Evolutionary conservation across 2,329 filamentous ascomycete species (phyloP).

Genomic region (Myriosclerotinia scirpicola): DNA sequence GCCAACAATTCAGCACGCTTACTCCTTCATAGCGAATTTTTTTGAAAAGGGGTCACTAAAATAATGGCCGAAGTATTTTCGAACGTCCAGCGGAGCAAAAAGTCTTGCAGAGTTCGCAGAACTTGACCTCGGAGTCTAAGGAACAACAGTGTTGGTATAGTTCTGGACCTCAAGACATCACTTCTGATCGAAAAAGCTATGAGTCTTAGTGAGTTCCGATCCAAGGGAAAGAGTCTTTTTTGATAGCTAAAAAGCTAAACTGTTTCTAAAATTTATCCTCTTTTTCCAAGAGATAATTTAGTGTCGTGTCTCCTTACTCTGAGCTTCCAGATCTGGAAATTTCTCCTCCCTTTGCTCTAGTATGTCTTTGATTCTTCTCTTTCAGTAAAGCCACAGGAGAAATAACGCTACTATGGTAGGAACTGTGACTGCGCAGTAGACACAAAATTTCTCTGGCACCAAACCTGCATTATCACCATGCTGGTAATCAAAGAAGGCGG

Average conservation of each 20-base stretch:
- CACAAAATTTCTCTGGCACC: neutral
- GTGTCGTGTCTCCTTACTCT: neutral
- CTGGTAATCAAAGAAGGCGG: neutral
- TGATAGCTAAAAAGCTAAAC: fast-evolving
- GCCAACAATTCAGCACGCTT: too few relatives aligned
- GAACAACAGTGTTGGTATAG: too few relatives aligned
- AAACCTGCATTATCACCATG: neutral
- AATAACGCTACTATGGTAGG: neutral
- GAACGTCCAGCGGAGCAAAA: too few relatives aligned
- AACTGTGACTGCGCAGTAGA: neutral
- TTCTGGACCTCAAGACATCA: too few relatives aligned
- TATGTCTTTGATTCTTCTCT: neutral
- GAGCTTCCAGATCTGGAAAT: neutral
- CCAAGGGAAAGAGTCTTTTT: neutral
- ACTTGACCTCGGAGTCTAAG: too few relatives aligned
- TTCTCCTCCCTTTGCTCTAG: neutral
- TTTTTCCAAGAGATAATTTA: fast-evolving
- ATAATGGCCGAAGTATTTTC: too few relatives aligned
- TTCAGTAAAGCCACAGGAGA: neutral
- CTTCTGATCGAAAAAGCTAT: neutral
- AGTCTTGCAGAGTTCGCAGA: too few relatives aligned
- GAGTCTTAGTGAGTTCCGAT: neutral
- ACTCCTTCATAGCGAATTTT: too few relatives aligned
- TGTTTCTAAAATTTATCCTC: neutral
- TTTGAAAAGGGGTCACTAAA: too few relatives aligned